Conservation (phyloP, 192 early-diverging fungal species). For the Linderina pennispora region DNA sequence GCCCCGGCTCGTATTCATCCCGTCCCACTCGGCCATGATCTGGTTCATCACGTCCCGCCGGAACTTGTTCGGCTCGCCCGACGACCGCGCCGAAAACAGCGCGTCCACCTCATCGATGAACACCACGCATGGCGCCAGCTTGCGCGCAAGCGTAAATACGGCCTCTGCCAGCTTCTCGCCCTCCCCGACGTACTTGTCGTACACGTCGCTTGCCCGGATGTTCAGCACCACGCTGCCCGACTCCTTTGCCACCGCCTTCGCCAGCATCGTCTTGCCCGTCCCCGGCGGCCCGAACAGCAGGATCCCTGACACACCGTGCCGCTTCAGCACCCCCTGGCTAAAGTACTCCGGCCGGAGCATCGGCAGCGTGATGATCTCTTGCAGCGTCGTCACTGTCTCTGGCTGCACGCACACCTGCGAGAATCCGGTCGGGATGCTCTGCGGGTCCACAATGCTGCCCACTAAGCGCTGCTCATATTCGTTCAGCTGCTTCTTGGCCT, state of each 20-base stretch:
- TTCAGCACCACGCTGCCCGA: constrained; percentile 73
- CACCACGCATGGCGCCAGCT: constrained; percentile 91
- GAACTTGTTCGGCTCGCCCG: constrained; percentile 49
- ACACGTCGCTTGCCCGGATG: constrained; percentile 70
- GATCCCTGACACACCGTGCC: constrained; percentile 66
- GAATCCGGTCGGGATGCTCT: constrained; percentile 51
- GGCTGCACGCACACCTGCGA: constrained; percentile 67
- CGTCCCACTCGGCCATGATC: constrained; percentile 98
- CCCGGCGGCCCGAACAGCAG: constrained; percentile 85
- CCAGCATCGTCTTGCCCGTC: constrained; percentile 82
- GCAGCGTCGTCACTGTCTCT: constrained; percentile 77
- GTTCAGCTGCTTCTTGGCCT: constrained; percentile 45
- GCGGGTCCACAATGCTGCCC: constrained; percentile 74
- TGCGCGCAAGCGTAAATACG: constrained; percentile 87
- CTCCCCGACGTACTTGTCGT: constrained; percentile 91
- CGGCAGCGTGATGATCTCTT: constrained; percentile 77
- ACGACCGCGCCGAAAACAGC: constrained; percentile 68
- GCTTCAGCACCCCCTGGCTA: constrained; percentile 59
- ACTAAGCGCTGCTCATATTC: constrained; percentile 73
- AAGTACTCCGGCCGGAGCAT: constrained; percentile 73
- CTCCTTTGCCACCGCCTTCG: constrained; percentile 79
- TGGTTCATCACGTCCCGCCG: constrained; percentile 85
- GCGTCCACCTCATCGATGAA: constrained; percentile 97
- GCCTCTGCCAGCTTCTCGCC: constrained; percentile 96
- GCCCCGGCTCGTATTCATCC: constrained; percentile 63